A percentile compares a stretch with the other conserved stretches of the same genome.
phyloP scores from a whole-genome alignment of 2,329 filamentous ascomycete species.

The Aspergillus aculeatus region DNA sequence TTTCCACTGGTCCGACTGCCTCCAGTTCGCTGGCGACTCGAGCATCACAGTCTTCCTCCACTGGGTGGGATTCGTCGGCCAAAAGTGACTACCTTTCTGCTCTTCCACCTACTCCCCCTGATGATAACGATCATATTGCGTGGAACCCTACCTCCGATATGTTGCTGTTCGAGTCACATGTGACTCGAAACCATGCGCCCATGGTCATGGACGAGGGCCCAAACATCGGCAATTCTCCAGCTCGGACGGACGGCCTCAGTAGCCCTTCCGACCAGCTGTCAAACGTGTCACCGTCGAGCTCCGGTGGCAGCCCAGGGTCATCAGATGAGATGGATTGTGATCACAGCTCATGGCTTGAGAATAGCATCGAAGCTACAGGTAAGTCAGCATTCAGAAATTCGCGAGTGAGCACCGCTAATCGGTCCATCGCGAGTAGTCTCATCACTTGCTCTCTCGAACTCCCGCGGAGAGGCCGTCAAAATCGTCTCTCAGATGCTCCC shows the following conservation, averaged over 20 bases:
- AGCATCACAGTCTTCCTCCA: conserved; percentile 36
- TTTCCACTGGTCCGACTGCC: conserved; percentile 37
- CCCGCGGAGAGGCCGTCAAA: conserved; percentile 48
- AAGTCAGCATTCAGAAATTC: conserved; percentile 16
- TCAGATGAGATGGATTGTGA: conserved; percentile 36
- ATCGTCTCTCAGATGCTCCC: conserved; percentile 62
- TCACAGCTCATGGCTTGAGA: conserved; percentile 38
- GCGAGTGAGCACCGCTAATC: conserved; percentile 3
- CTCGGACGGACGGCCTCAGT: conserved; percentile 29
- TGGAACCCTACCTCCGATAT: conserved; percentile 38
- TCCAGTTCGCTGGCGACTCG: conserved; percentile 30
- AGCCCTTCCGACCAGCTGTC: conserved; percentile 32
- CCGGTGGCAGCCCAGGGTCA: conserved; percentile 30
- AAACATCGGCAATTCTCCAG: conserved; percentile 28
- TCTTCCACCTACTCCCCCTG: conserved; percentile 44
- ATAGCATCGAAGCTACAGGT: conserved; percentile 39
- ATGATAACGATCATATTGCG: conserved; percentile 39
- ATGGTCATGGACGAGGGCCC: conserved; percentile 30
- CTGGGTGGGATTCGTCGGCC: conserved; percentile 26
- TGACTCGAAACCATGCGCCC: conserved; percentile 27
- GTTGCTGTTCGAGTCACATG: conserved; percentile 30
- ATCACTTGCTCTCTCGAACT: conserved; percentile 38
- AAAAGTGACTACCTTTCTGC: conserved; percentile 34
- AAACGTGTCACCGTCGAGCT: conserved; percentile 31
- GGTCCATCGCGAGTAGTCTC: conserved; percentile 28